Percentiles rank a stretch among this genome's conserved stretches.
Conservation (phyloP, 2,329 filamentous ascomycete genomes). For the Penicillium sp. region DNA sequence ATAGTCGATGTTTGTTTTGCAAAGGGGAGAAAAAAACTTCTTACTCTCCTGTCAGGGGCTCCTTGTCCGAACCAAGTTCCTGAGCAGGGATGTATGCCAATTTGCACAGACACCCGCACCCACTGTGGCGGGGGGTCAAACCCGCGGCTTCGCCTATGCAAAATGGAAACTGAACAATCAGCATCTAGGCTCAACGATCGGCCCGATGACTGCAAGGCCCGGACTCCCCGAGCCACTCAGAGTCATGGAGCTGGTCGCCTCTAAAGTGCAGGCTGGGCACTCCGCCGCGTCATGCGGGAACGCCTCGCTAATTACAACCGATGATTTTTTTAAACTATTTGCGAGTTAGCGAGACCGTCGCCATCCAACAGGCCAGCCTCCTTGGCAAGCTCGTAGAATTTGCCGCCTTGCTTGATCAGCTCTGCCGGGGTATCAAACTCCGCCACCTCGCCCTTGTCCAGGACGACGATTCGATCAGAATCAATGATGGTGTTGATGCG, state of each 20-base stretch:
- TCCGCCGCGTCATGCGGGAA: conserved; percentile 15
- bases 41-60: background rate
- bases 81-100: conserved; percentile 12
- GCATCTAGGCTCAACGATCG: conserved; percentile 13
- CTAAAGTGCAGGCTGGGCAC: conserved; percentile 10
- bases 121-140: conserved; percentile 7
- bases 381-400: conserved; percentile 88
- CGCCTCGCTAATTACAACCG: conserved; percentile 9
- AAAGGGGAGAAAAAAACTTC: background rate
- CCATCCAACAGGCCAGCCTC: conserved; percentile 74
- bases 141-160: conserved; percentile 15
- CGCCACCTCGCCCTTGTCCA: conserved; percentile 84
- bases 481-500: conserved; percentile 95
- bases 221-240: conserved; percentile 21
- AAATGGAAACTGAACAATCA: conserved; percentile 12
- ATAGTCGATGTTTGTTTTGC: conserved; percentile 1
- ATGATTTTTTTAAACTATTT: conserved; percentile 12
- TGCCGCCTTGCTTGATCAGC: conserved; percentile 70
- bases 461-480: conserved; percentile 85
- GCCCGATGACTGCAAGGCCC: conserved; percentile 9
- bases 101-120: conserved; percentile 19
- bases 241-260: conserved; percentile 7
- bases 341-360: conserved; percentile 34
- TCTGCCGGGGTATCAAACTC: conserved; percentile 88
- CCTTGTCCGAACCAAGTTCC: conserved; percentile 2